Percentiles rank a stretch among this genome's conserved stretches.
Conservation (phyloP, 2,329 filamentous ascomycete genomes). For the Aspergillus aculeatinus region DNA sequence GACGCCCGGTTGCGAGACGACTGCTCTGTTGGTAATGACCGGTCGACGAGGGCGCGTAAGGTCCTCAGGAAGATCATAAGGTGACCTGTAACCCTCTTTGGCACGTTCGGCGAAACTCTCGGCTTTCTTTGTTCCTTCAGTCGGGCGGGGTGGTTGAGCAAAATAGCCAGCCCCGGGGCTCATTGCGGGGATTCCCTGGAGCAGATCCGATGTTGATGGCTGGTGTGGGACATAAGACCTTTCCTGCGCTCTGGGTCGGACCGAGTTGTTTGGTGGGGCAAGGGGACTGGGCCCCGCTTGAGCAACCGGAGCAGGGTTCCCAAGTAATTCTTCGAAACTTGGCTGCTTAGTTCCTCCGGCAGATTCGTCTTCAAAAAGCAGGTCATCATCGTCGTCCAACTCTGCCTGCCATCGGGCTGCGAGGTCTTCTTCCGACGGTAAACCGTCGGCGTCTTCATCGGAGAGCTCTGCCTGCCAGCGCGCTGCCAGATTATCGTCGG, state of each 20-base stretch:
- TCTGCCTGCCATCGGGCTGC: slow-evolving; percentile 64
- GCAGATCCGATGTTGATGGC: slow-evolving; percentile 49
- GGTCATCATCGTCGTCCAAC: slow-evolving; percentile 69
- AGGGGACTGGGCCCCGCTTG: slow-evolving; percentile 27
- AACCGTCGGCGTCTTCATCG: slow-evolving; percentile 44
- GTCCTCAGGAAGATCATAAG: slow-evolving; percentile 92
- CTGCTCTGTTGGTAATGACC: slow-evolving; percentile 57
- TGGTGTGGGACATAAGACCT: slow-evolving; percentile 54
- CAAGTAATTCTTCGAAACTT: slow-evolving; percentile 25
- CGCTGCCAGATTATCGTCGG: slow-evolving; percentile 67
- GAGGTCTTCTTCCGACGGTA: slow-evolving; percentile 60
- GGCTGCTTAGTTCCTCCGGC: slow-evolving; percentile 25
- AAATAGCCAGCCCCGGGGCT: slow-evolving; percentile 25
- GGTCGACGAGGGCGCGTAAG: slow-evolving; percentile 66
- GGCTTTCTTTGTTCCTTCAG: slow-evolving; percentile 49
- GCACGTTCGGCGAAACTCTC: slow-evolving; percentile 89
- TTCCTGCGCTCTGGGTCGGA: slow-evolving; percentile 20
- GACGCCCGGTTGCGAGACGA: slow-evolving; percentile 45
- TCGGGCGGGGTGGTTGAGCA: slow-evolving; percentile 27
- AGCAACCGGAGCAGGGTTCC: slow-evolving; percentile 13
- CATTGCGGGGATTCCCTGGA: slow-evolving; percentile 36
- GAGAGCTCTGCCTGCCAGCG: slow-evolving; percentile 78
- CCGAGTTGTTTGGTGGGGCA: slow-evolving; percentile 25
- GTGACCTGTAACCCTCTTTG: slow-evolving; percentile 89
- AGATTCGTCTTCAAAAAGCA: slow-evolving; percentile 68